Percentiles rank a stretch among this genome's conserved stretches.
Evolutionary conservation across 73 alveolate species (phyloP).

Genomic region (Paramecium caudatum): DNA sequence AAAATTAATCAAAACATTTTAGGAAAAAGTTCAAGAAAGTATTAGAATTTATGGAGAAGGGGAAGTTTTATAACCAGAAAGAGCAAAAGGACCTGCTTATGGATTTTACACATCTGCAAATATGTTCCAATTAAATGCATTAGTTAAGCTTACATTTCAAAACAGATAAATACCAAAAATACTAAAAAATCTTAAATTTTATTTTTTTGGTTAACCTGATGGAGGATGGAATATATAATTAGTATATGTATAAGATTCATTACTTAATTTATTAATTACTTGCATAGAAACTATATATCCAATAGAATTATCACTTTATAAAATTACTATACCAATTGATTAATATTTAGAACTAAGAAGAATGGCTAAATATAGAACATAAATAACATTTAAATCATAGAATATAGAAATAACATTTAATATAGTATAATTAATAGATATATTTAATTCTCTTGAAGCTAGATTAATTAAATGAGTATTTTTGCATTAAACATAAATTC

Average conservation of each 20-base stretch:
- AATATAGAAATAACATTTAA: conserved; percentile 57
- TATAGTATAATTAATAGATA: conserved; percentile 25
- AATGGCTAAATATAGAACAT: conserved; percentile 69
- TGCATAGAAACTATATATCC: conserved; percentile 40
- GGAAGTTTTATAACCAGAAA: conserved; percentile 1
- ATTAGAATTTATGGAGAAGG: conserved; percentile 11
- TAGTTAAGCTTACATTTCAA: conserved; percentile 50
- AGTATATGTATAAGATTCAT: conserved; percentile 48
- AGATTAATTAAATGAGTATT: conserved; percentile 46
- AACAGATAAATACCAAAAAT: conserved; percentile 40
- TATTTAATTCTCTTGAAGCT: conserved; percentile 37
- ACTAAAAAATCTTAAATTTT: conserved; percentile 43
- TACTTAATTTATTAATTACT: conserved; percentile 25
- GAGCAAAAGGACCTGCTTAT: conserved; percentile 27
- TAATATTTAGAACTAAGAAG: conserved; percentile 61
- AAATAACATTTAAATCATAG: conserved; percentile 37
- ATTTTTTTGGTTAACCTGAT: conserved; percentile 60
- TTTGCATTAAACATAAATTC: neutral
- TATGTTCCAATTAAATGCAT: conserved; percentile 24
- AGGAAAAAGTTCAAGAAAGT: neutral
- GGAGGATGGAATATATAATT: conserved; percentile 54
- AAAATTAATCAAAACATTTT: neutral
- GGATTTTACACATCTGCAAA: conserved; percentile 64
- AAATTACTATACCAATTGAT: conserved; percentile 52
- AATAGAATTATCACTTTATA: conserved; percentile 53